These are phyloP conservation scores for Tricholoma saponaceum DNA, from an alignment of 768 basidiomycete species.

Conservation along the genomic window DNA sequence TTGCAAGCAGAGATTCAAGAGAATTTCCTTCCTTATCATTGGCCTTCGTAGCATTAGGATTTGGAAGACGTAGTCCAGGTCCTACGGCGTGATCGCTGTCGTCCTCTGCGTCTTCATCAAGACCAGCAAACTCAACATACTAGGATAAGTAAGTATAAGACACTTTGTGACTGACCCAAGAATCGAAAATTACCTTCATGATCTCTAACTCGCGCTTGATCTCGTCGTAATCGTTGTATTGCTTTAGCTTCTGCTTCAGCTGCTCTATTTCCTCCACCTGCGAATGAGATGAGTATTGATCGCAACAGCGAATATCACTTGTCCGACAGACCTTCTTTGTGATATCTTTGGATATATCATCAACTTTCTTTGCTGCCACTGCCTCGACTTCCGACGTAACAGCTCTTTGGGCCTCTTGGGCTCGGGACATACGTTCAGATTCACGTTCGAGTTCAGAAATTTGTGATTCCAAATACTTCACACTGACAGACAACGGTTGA, in stretches of 20 bases:
- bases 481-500: slow-evolving; percentile 34
- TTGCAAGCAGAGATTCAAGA: slow-evolving; percentile 85
- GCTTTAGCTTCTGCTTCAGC: slow-evolving; percentile 64
- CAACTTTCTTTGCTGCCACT: slow-evolving; percentile 45
- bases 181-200: slow-evolving; percentile 69
- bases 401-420: slow-evolving; percentile 59
- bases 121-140: slow-evolving; percentile 95
- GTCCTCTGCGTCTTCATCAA: slow-evolving; percentile 71
- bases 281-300: slow-evolving; percentile 1
- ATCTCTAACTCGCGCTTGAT: slow-evolving; percentile 97
- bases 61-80: slow-evolving; percentile 67
- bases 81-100: slow-evolving; percentile 41
- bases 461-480: slow-evolving; percentile 68
- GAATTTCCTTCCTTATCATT: slow-evolving; percentile 75
- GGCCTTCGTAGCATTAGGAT: slow-evolving; percentile 85
- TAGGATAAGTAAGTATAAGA: slow-evolving; percentile 24
- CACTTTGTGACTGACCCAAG: slow-evolving; percentile 7
- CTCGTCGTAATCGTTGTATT: slow-evolving; percentile 89
- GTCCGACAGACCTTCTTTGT: slow-evolving; percentile 40
- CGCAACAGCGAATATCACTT: not conserved
- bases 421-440: slow-evolving; percentile 60
- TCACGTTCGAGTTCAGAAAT: slow-evolving; percentile 77
- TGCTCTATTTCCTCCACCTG: slow-evolving; percentile 64
- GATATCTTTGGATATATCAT: slow-evolving; percentile 59
- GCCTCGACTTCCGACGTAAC: slow-evolving; percentile 44